A percentile compares a stretch with the other conserved stretches of the same genome.
phyloP scores from a whole-genome alignment of 148 eudicot species.

The Fagopyrum homotropicum region DNA sequence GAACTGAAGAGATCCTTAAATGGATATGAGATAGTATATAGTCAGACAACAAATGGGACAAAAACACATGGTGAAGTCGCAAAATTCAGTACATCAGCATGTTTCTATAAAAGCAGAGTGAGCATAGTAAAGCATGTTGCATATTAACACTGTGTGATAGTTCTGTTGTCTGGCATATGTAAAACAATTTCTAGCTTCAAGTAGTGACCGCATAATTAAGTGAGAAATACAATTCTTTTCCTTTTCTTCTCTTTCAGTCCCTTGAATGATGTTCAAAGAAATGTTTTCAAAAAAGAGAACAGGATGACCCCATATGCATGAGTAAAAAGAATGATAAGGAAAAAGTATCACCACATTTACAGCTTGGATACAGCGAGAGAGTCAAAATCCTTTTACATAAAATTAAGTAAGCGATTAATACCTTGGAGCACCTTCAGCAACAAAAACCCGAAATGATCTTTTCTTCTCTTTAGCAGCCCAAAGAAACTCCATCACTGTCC shows the following conservation, averaged over 20 bases:
- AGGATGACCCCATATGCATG: not conserved
- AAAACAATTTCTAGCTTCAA: not conserved
- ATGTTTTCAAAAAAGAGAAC: not conserved
- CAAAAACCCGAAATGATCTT: too few species aligned
- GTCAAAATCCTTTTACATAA: not conserved
- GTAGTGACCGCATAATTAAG: not conserved
- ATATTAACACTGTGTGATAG: not conserved
- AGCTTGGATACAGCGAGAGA: not conserved
- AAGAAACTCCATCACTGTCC: too few species aligned
- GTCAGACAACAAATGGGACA: too few species aligned
- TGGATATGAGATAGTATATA: too few species aligned
- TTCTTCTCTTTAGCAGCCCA: too few species aligned
- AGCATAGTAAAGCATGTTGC: too few species aligned
- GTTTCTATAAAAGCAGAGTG: too few species aligned
- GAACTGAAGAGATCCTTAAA: too few species aligned
- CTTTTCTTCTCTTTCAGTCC: not conserved
- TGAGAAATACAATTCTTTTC: not conserved
- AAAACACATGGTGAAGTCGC: too few species aligned
- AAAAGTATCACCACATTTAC: not conserved
- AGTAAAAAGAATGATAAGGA: too few species aligned
- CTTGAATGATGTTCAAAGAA: not conserved
- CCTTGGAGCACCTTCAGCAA: conserved; percentile 99
- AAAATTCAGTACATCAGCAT: too few species aligned
- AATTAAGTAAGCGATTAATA: conserved; percentile 14
- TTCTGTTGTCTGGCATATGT: not conserved